Evolutionary conservation across 257 asterid genomes (phyloP).

Genomic region (Primulina tabacum): DNA sequence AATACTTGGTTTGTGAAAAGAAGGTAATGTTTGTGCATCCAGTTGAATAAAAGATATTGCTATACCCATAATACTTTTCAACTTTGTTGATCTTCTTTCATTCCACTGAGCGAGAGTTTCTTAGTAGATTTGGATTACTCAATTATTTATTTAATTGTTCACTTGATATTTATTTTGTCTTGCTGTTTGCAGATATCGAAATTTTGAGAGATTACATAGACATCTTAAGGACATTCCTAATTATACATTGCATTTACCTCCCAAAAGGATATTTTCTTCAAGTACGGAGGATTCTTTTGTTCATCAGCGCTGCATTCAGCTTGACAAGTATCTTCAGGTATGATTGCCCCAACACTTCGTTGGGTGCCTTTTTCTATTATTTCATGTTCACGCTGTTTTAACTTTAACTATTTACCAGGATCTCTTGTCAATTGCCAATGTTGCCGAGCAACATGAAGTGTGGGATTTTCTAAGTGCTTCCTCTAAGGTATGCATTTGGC

Average conservation of each 20-base stretch:
- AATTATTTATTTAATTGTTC: slow-evolving; percentile 16
- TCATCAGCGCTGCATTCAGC: slow-evolving; percentile 88
- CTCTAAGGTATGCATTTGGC: slow-evolving; percentile 60
- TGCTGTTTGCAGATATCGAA: slow-evolving; percentile 64
- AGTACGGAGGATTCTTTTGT: slow-evolving; percentile 87
- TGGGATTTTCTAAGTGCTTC: slow-evolving; percentile 89
- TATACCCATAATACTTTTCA: slow-evolving; percentile 6
- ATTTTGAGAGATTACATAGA: slow-evolving; percentile 86
- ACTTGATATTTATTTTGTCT: slow-evolving; percentile 21
- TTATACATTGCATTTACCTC: slow-evolving; percentile 85
- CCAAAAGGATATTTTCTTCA: slow-evolving; percentile 91
- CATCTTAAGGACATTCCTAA: slow-evolving; percentile 91
- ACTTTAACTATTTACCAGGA: slow-evolving; percentile 46
- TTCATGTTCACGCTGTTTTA: slow-evolving; percentile 18
- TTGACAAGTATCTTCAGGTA: slow-evolving; percentile 91
- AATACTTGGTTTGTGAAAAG: slow-evolving; percentile 86
- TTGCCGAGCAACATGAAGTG: slow-evolving; percentile 97
- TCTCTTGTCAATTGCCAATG: slow-evolving; percentile 85
- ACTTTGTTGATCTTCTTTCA: slow-evolving; percentile 2
- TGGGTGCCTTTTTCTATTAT: slow-evolving; percentile 9
- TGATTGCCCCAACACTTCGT: slow-evolving; percentile 24
- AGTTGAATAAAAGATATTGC: slow-evolving; percentile 10
- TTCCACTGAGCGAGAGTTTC: slow-evolving; percentile 3
- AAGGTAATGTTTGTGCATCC: slow-evolving; percentile 47
- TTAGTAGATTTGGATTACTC: slow-evolving; percentile 21